Evolutionary conservation across 208 protist species (phyloP), one percentile per base, ranked within the genome.

Genomic region (Leishmania guyanensis): DNA sequence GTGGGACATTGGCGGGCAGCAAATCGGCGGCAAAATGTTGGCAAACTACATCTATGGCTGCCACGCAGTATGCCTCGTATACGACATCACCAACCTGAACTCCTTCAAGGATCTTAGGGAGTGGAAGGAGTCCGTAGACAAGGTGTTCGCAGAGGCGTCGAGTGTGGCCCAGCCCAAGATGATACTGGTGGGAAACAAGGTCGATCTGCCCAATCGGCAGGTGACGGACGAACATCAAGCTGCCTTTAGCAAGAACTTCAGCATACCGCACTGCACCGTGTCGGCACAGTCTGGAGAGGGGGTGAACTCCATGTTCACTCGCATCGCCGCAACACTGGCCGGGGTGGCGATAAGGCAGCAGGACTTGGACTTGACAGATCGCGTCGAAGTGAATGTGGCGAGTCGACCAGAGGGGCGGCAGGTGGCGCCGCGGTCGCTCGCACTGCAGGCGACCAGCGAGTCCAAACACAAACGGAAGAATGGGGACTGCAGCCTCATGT

Each of bases 1-100:
- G 48, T 99, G 98, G 98, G 98, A 99, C 86, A 98, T 99, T 83
- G 98, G 98, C 17, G 95, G 94, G 3, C 97, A 99, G 84, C 94
- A 97, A 74, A 92, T 99, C 46, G 97, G 98, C 33, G 90, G 93
- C 56, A 97, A 95, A 70, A 99, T 99, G 97, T 85, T 99, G 60
- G 58, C 78, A 5, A 99, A 98, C 84, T 99, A 99, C 85, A 92
- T 99, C 60, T 91, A 93, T 71, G 97, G 94, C 62, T 88, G 94
- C 39, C 80, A 99, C 64, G 97, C 97, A 1, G 89, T 99, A 22
- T 90, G 97, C 62, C 88, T 99, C 70, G 90, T 94, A 46, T 99
- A 99, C 84, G 98, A 99, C 81, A 95, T 98, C 64, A 98, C 98
- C 4, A 98, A 96, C 79, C 68, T 84, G 20, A 86, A 91, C 65